Evolutionary conservation across 148 eudicot species (phyloP).

Genomic region (Rhododendron kiyosumense): DNA sequence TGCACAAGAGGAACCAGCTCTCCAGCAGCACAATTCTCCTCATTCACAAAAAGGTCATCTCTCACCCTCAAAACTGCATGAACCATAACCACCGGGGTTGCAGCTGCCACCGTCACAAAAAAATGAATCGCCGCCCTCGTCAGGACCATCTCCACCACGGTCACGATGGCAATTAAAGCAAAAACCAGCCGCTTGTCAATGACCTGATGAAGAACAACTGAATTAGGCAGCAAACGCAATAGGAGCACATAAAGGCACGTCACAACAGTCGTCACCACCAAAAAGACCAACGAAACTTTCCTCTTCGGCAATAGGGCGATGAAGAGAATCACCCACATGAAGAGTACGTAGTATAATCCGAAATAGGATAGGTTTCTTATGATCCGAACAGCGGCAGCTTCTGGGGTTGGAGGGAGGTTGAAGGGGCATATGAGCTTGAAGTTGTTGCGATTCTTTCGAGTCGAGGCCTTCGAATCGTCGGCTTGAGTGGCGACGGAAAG

Average conservation of each 20-base stretch:
- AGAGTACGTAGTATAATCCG: constrained; percentile 20
- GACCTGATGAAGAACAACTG: constrained; percentile 18
- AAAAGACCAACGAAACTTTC: constrained; percentile 26
- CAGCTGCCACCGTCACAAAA: constrained; percentile 22
- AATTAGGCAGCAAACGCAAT: constrained; percentile 23
- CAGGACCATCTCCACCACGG: constrained; percentile 26
- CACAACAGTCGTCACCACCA: constrained; percentile 29
- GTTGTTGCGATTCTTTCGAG: neutral
- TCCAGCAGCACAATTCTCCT: constrained; percentile 12
- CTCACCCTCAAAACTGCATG: constrained; percentile 28
- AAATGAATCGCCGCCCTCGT: constrained; percentile 37
- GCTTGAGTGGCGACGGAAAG: neutral
- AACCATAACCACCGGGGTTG: constrained; percentile 25
- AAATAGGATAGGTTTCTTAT: constrained; percentile 26
- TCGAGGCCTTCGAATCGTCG: neutral
- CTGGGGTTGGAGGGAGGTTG: constrained; percentile 31
- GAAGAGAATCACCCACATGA: constrained; percentile 35
- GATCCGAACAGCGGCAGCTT: constrained; percentile 24
- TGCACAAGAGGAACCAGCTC: constrained; percentile 3
- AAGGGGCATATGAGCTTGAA: constrained; percentile 26
- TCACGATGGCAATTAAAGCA: constrained; percentile 11
- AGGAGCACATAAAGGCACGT: constrained; percentile 22
- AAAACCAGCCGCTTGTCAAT: constrained; percentile 31
- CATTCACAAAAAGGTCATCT: neutral
- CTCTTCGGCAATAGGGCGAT: constrained; percentile 37